Evolutionary conservation across 2,329 filamentous ascomycete species (phyloP).

Genomic region (Beauveria sp.): DNA sequence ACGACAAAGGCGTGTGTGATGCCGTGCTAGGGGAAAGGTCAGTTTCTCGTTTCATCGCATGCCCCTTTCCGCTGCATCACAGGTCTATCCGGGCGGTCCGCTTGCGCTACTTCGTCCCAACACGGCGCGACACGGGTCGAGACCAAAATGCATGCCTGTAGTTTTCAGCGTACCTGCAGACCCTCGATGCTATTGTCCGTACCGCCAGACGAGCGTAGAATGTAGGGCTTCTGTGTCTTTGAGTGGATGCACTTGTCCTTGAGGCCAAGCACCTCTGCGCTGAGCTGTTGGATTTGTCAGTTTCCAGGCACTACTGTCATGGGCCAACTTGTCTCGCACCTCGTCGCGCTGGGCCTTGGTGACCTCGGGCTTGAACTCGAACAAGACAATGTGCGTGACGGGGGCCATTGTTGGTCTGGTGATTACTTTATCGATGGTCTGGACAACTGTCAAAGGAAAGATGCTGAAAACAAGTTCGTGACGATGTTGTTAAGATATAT

Average conservation of each 20-base stretch:
- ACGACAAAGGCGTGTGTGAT: slow-evolving; percentile 62
- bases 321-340: slow-evolving; percentile 31
- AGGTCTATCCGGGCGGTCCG: not conserved
- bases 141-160: too few relatives aligned
- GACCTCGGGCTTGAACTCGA: slow-evolving; percentile 51
- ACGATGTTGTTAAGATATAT: not conserved
- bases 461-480: too few relatives aligned
- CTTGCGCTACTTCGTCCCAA: not conserved
- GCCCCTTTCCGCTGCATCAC: not conserved
- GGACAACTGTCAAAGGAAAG: not conserved
- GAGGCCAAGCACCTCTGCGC: slow-evolving; percentile 36
- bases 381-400: slow-evolving; percentile 58
- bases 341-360: slow-evolving; percentile 43
- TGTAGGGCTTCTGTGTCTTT: slow-evolving; percentile 49
- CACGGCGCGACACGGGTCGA: too few relatives aligned
- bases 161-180: slow-evolving; percentile 38
- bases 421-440: not conserved
- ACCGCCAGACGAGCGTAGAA: slow-evolving; percentile 51
- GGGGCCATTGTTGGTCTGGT: slow-evolving; percentile 37
- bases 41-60: not conserved
- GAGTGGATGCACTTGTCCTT: slow-evolving; percentile 55
- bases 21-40: slow-evolving; percentile 35
- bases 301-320: not conserved
- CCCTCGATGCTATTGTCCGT: slow-evolving; percentile 54
- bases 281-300: slow-evolving; percentile 17